Conservation (phyloP, 441 rosid genomes). For the Breynia disticha region DNA sequence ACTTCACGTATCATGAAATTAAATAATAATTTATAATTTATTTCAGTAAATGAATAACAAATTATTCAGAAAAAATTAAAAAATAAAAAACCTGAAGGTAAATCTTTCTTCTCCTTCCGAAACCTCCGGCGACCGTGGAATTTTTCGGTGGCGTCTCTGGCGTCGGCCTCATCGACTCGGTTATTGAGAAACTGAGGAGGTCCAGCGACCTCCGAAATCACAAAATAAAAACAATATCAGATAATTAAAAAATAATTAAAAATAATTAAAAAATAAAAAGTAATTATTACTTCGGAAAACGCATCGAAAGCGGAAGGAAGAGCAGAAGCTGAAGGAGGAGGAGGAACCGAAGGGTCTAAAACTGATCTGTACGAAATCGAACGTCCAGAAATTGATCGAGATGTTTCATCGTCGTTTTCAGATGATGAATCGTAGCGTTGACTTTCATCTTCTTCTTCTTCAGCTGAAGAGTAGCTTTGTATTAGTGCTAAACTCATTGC, state of each 20-base stretch:
- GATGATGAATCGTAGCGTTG: slow-evolving; percentile 24
- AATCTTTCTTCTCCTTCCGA: slow-evolving; percentile 47
- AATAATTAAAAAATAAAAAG: neutral
- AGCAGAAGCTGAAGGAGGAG: slow-evolving; percentile 24
- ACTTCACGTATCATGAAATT: no score
- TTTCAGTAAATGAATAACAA: neutral
- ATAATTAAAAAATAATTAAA: neutral
- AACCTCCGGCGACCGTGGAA: slow-evolving; percentile 36
- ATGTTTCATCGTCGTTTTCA: slow-evolving; percentile 32
- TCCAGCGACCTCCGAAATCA: slow-evolving; percentile 57
- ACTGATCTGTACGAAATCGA: slow-evolving; percentile 31
- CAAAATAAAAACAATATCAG: slow-evolving; percentile 1
- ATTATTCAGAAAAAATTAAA: neutral
- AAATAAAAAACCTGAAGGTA: slow-evolving; percentile 45
- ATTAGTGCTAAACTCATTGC: slow-evolving; percentile 73
- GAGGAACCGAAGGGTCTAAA: slow-evolving; percentile 28
- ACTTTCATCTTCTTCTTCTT: slow-evolving; percentile 47
- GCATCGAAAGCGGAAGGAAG: slow-evolving; percentile 78
- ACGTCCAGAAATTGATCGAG: slow-evolving; percentile 14
- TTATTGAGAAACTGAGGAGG: slow-evolving; percentile 79
- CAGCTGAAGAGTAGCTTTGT: slow-evolving; percentile 78
- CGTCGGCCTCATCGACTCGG: slow-evolving; percentile 37
- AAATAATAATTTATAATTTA: no score
- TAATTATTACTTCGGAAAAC: slow-evolving; percentile 57
- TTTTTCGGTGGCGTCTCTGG: slow-evolving; percentile 33